Evolutionary conservation across 2,329 filamentous ascomycete genomes (phyloP), one percentile per base, ranked within the genome.

Genomic region (Sclerotinia glacialis): DNA sequence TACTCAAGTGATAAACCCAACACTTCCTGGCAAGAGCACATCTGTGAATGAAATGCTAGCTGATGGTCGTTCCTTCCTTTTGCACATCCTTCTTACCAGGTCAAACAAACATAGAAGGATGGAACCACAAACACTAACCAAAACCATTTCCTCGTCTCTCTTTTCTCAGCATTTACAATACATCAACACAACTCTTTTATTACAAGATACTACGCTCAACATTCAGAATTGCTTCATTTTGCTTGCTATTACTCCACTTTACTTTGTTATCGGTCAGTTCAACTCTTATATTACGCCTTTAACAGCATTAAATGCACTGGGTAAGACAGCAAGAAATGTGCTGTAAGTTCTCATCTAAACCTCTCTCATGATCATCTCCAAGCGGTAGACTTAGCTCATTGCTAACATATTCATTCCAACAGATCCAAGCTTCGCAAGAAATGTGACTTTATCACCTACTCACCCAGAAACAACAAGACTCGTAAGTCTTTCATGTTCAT

Each of bases 391-490:
- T 49, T 9, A 26, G 16, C 46, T 49, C 5, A 26, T 49, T 26
- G 21, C 62, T 58, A 18, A 64, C n/a, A 23, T n/a, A 47, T 18
- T 31, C 11, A 40, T 21, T 9, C 18, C 28, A 47, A 46, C 42
- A 64, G 52, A 58, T 58, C 52, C 62, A 7, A 21, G 46, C n/a
- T 64, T 58, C 3, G 42, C 52, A 8, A 49, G 62, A 37, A 49
- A 37, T 12, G 31, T 37, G 56, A 21, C n/a, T 37, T 42, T 9
- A 5, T 14, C 21, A 16, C 16, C 52, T 18, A 9, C 28, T 12
- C 9, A 26, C 26, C n/a, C 60, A n/a, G 49, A 63, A 31, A 42
- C 11, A 11, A 16, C 7, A n/a, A 18, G 23, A 63, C 50, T 64
- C 8, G 61, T 64, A 54, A 64, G 50, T 56, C 28, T 18, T 37